Conservation (phyloP, 2,329 filamentous ascomycete genomes). For the Sarocladiaceae sp. region DNA sequence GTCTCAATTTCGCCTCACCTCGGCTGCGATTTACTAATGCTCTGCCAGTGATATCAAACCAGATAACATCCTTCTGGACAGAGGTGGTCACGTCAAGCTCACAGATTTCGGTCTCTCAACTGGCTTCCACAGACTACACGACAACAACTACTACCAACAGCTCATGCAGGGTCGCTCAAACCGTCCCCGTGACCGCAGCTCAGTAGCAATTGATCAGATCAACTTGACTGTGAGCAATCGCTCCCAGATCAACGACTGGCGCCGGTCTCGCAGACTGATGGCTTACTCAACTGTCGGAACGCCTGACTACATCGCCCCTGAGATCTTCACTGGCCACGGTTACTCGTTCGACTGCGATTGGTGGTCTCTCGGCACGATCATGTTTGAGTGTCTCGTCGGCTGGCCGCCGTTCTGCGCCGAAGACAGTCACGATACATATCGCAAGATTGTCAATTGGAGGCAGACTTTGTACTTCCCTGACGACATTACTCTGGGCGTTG, state of each 20-base stretch:
- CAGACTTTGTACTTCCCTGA: constrained; percentile 95
- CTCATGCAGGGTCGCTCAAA: constrained; percentile 77
- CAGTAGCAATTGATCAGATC: constrained; percentile 95
- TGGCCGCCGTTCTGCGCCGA: constrained; percentile 99
- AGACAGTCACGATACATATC: constrained; percentile 94
- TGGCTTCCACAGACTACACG: constrained; percentile 95
- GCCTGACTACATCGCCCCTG: constrained; percentile 96
- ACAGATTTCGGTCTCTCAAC: constrained; percentile 98
- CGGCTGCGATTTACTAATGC: too few species aligned
- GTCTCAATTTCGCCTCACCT: constrained; percentile 23
- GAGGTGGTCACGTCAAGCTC: constrained; percentile 94
- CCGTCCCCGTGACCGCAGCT: constrained; percentile 77
- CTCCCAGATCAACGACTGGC: constrained; percentile 97
- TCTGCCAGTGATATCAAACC: constrained; percentile 92
- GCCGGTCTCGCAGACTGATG: constrained; percentile 90
- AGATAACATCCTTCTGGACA: constrained; percentile 94
- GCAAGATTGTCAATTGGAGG: constrained; percentile 98
- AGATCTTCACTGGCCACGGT: constrained; percentile 95
- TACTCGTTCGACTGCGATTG: constrained; percentile 98
- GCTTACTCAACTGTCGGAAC: constrained; percentile 98
- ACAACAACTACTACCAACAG: constrained; percentile 97
- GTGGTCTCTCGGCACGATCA: constrained; percentile 98
- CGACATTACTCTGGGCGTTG: constrained; percentile 81
- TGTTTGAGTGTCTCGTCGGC: constrained; percentile 98
- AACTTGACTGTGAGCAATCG: constrained; percentile 97